Base-by-base conservation (phyloP, 176 grass and related monocot species). In the Zoysia japonica region DNA sequence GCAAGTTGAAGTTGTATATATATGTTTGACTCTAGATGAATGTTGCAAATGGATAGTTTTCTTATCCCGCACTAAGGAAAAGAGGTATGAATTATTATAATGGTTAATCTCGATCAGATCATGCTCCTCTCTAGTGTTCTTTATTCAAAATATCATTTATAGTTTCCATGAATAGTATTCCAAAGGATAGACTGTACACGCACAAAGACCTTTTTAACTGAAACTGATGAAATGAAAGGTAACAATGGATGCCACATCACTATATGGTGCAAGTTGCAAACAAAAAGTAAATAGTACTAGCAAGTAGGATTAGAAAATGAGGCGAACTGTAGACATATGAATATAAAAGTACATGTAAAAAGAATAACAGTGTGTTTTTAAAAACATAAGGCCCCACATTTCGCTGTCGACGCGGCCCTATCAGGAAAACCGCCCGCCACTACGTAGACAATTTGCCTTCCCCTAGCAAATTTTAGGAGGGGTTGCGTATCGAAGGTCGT, bases 321-420 rank as follows among this genome's bases (percentile, higher is more conserved):
- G 65, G 50, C 65, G 65, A 69, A 49, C 17, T 37, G 15, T 14
- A 65, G 76, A 76, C 71, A 71, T 53, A 1, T 8, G 5, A 70
- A 71, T 84, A 75, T 9, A 79, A 84, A 84, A 84, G 64, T 65
- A 64, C 57, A 71, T 62, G 2, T 48, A 49, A 49, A 65, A 44
- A 66, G 17, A 76, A 65, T 8, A 80, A 71, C 80, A 44, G 9
- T 0, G n/a, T 43, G 42, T 17, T 48, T 55, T 76, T 76, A 11
- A 42, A 76, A 71, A 79, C 5, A 2, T 7, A 11, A 47, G 52
- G 11, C 53, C 43, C 44, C 70, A 71, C 35, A 2, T 64, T 47
- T 83, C 65, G 43, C 74, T 65, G 5, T 87, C 79, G 1, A 47
- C 6, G 13, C 36, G 37, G 41, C 44, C 17, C 1, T 60, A 79